Base-by-base conservation (phyloP, 139 green algal genomes). In the Limnomonas spitsbergensis region DNA sequence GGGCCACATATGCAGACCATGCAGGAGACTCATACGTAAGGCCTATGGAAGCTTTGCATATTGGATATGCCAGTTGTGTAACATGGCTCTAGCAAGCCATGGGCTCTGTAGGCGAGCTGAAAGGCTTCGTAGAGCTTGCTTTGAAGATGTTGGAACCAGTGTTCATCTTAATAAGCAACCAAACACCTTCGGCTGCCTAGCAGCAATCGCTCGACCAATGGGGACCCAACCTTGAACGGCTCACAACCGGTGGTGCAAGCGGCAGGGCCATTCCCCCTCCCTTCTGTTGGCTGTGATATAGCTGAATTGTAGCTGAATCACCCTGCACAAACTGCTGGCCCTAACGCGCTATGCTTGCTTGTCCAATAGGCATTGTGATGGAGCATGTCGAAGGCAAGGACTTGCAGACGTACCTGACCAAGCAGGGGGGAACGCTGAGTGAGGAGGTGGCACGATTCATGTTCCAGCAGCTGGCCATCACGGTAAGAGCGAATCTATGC, bases 361-460 rank as follows among this genome's bases (percentile, higher is more conserved):
- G 35, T 31, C 4, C 67, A 36, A 27, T 27, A 67, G 89, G 80
- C 14, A 90, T 96, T 34, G 90, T 92, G 0, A 96, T 96, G 92
- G 92, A 96, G 81, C 94, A 91, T 82, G 90, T 92, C 9, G 81
- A 88, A 36, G 90, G 89, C 31, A 86, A 88, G 1, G 87, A 94
- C 82, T 89, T 96, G 82, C 94, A 93, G 73, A 77, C 91, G 53
- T 88, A 90, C 72, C 53, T 89, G 34, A 82, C 68, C 40, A 74
- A 47, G 68, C 68, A 47, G 1, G 68, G 20, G 14, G 68, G 9
- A 32, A 42, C 27, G 29, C 61, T 72, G 61, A 36, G 9, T 20
- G 61, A 72, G 29, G 61, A 72, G 27, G 61, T 72, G 26, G 61
- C 61, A 72, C 61, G 61, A 7, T 72, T 72, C 61, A 24, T 72